Evolutionary conservation across 148 eudicot species (phyloP).

Genomic region (Cornus kousa): DNA sequence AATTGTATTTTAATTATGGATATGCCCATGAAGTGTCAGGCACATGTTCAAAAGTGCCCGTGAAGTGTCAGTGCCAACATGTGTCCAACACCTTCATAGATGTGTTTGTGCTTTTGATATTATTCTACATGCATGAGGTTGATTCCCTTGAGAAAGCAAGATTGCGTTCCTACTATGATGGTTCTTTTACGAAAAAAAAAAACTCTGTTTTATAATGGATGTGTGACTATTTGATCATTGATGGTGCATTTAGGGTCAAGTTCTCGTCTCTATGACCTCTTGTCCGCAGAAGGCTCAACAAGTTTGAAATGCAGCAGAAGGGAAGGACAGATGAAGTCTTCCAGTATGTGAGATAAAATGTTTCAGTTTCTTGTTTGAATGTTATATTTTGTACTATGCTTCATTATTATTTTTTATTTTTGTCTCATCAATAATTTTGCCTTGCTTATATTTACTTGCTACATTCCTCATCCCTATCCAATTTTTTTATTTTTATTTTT

Average conservation of each 20-base stretch:
- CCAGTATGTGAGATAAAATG: conserved; percentile 24
- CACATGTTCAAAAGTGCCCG: too few relatives aligned
- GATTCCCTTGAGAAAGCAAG: background rate
- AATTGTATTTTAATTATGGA: too few relatives aligned
- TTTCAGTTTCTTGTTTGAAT: background rate
- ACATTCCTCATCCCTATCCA: background rate
- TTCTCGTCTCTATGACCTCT: conserved; percentile 38
- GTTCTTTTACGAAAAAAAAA: background rate
- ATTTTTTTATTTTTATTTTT: too few relatives aligned
- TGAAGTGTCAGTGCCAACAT: too few relatives aligned
- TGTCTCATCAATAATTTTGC: background rate
- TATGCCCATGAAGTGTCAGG: too few relatives aligned
- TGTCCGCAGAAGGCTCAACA: conserved; percentile 28
- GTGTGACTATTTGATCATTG: background rate
- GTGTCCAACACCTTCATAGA: too few relatives aligned
- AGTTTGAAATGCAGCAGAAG: conserved; percentile 4
- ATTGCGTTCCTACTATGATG: background rate
- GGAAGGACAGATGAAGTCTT: conserved; percentile 12
- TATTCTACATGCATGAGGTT: background rate
- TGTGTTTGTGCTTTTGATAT: too few relatives aligned
- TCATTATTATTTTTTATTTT: background rate
- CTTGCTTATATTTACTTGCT: background rate
- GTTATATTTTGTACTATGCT: background rate
- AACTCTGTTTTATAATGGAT: background rate
- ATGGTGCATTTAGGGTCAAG: conserved; percentile 12